Evolutionary conservation across 164 flowering plant species (phyloP).

Genomic region (Magnolia kwangsiensis): DNA sequence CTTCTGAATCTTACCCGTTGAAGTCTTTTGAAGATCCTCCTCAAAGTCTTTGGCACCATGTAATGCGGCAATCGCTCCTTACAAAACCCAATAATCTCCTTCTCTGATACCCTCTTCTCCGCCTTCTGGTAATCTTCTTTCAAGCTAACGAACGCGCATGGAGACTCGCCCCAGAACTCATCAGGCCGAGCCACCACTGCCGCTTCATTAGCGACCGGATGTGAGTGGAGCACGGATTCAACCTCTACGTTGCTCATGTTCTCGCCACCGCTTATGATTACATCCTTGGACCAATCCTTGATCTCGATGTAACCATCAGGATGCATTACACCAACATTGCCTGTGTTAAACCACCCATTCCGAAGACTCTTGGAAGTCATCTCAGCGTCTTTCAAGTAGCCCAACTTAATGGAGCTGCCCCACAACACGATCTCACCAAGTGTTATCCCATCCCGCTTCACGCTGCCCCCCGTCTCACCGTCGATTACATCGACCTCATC

Average conservation of each 20-base stretch:
- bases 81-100: constrained; percentile 46
- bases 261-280: constrained; percentile 89
- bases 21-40: constrained; percentile 54
- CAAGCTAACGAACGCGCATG: constrained; percentile 60
- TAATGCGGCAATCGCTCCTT: constrained; percentile 50
- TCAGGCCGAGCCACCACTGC: constrained; percentile 92
- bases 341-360: constrained; percentile 73
- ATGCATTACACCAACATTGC: constrained; percentile 78
- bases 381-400: constrained; percentile 57
- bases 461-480: constrained; percentile 50
- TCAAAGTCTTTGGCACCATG: constrained; percentile 69
- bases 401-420: constrained; percentile 80
- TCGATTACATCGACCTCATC: constrained; percentile 65
- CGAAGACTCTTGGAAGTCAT: constrained; percentile 51
- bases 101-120: constrained; percentile 32
- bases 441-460: constrained; percentile 56
- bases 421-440: constrained; percentile 71
- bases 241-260: constrained; percentile 86
- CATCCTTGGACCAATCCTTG: constrained; percentile 81
- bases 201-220: constrained; percentile 60
- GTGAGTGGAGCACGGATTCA: constrained; percentile 45
- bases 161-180: constrained; percentile 66
- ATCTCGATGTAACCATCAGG: constrained; percentile 83
- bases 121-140: constrained; percentile 32
- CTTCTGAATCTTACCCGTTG: constrained; percentile 9